Base-by-base conservation (phyloP, 1,284 basidiomycete genomes). In the Calocybe gambosa region DNA sequence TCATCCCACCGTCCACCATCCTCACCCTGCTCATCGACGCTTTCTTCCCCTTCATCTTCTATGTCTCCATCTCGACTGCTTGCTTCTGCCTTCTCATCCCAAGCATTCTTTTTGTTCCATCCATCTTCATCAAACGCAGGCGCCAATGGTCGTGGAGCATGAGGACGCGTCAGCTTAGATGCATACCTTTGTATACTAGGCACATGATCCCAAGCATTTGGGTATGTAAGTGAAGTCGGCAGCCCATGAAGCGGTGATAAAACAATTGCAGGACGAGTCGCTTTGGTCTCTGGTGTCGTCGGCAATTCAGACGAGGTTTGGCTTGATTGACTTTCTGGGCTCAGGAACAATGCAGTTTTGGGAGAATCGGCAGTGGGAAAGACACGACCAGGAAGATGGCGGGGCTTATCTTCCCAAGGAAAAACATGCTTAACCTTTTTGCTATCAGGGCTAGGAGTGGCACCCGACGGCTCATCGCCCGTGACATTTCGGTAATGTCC, bases 321-420 rank as follows among this genome's bases (percentile, higher is more conserved):
- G 28, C 63, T 64, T 49, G 63, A 57, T 40, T 64, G 64, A 35
- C 63, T 63, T 53, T 62, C 58, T 48, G 72, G 63, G 39, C 59
- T 65, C 42, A 77, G 57, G 57, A 79, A 78, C 43, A 68, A 59
- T 5, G 68, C 59, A n/a, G 77, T 75, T 2, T 75, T 76, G 3
- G 82, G 79, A 8, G 74, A 68, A 46, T 86, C 82, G 20, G 77
- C 71, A 15, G 65, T 66, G n/a, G 91, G 92, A 62, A 93, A 93
- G 10, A 88, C 78, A 43, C 91, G 80, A 13, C 75, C 73, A 6
- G 89, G 82, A 46, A 72, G 58, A 36, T 74, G 72, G 39, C 86
- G 78, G 2, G 76, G 77, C 47, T 75, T 77, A 46, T 80, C 75
- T 62, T 98, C 94, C 94, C 94, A 98, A 6, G 94, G 93, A 62